Evolutionary conservation across 2,329 filamentous ascomycete species (phyloP), one percentile per base, ranked within the genome.

Genomic region (Alternaria triticimaculans): DNA sequence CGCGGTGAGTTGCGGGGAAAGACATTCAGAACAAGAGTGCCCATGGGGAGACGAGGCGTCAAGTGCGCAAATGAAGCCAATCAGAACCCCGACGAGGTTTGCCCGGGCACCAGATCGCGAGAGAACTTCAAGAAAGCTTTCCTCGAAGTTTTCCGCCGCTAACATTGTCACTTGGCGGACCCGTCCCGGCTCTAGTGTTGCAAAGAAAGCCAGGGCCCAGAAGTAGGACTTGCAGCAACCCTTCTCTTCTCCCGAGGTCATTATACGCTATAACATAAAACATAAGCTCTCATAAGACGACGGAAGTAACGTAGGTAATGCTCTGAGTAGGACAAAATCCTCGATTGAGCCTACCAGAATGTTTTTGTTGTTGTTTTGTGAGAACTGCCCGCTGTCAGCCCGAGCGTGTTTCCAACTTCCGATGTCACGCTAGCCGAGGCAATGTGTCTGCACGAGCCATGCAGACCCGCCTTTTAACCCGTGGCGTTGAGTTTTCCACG

Each of bases 1-100:
- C 56, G 28, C 54, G 65, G 48, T 61, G 54, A 12, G 44, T 70
- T 67, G 70, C 67, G 70, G 70, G 70, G 67, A 72, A 67, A 57
- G 55, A 65, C 58, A 62, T 54, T 55, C 57, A 30, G 55, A 37
- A 64, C 18, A 45, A 57, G 44, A 21, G 21, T 62, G 65, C 68
- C 67, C 67, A 63, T 67, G 70, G 69, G 66, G 69, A 70, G 51
- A 65, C 64, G 64, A 67, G 55, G 60, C 51, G 60, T 55, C 46
- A 23, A 50, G 41, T 61, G 58, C 23, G 25, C 23, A 12, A 53
- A 37, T 53, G 44, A 44, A 48, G 28, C 70, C 70, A 67, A 67
- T 72, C 30, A 67, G 21, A 37, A 49, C 37, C 4, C 9, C n/a
- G n/a, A n/a, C 18, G 48, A 58, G 60, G 26, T 44, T 30, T 48